A percentile compares a stretch with the other conserved stretches of the same genome.
Conservation (phyloP, 805 yeast species). For the Ascoidea tarda region DNA sequence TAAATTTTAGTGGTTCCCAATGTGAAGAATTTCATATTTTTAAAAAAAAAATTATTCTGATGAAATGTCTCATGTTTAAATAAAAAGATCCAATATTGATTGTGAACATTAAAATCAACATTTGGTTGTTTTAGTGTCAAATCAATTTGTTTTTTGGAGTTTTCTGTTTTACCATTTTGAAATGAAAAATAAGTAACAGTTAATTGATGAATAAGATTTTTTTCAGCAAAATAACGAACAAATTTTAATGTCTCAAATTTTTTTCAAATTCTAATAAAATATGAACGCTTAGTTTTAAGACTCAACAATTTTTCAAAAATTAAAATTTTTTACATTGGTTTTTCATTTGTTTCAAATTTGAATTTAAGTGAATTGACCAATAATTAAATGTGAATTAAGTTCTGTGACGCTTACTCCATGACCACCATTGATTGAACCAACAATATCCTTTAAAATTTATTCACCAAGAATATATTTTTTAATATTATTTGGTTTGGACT, state of each 20-base stretch:
- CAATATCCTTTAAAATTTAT: background rate
- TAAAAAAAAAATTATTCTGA: background rate
- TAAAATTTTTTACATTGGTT: background rate
- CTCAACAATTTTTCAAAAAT: background rate
- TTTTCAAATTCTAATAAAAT: no score
- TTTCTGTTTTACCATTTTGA: background rate
- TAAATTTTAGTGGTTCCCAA: no score
- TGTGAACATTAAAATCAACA: background rate
- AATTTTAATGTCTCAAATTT: background rate
- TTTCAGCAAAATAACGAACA: background rate
- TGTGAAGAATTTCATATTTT: no score
- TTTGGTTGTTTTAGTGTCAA: background rate
- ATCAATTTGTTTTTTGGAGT: background rate
- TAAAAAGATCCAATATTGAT: background rate
- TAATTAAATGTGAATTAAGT: background rate
- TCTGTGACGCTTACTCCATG: background rate
- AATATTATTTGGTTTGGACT: background rate
- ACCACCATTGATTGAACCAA: background rate
- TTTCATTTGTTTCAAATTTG: background rate
- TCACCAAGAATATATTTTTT: background rate
- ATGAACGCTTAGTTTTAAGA: no score
- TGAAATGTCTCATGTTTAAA: background rate
- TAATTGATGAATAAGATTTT: background rate
- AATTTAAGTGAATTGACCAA: background rate
- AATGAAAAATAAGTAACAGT: background rate